Evolutionary conservation across 1,284 basidiomycete genomes (phyloP).

Genomic region (Ceratobasidium sp.): DNA sequence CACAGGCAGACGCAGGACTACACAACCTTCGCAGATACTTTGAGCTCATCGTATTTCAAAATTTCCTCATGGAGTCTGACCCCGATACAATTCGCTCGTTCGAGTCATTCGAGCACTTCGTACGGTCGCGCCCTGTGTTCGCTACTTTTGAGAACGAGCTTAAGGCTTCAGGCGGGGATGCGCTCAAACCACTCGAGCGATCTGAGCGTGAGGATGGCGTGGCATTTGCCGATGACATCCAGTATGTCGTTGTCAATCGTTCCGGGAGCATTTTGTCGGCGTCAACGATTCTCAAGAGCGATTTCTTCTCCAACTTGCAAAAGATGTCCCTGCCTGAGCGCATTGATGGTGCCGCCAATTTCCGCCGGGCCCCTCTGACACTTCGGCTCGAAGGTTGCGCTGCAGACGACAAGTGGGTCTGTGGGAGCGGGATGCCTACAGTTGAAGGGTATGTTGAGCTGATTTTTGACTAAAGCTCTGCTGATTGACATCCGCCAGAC

Average conservation of each 20-base stretch:
- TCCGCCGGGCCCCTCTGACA: conserved; percentile 79
- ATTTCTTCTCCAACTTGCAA: conserved; percentile 95
- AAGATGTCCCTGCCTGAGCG: conserved; percentile 96
- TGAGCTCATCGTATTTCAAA: conserved; percentile 92
- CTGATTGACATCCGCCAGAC: conserved; percentile 57
- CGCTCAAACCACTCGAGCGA: conserved; percentile 86
- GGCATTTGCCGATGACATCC: conserved; percentile 89
- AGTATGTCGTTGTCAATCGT: conserved; percentile 84
- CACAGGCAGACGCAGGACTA: conserved; percentile 62
- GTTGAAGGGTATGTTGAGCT: conserved; percentile 74
- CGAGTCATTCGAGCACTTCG: conserved; percentile 81
- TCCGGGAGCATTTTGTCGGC: conserved; percentile 89
- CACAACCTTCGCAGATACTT: conserved; percentile 89
- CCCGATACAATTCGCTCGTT: conserved; percentile 84
- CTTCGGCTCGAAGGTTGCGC: conserved; percentile 53
- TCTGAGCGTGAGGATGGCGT: conserved; percentile 77
- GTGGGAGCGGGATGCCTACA: conserved; percentile 93
- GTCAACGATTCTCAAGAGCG: conserved; percentile 95
- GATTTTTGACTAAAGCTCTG: conserved; percentile 31
- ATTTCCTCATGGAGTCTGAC: conserved; percentile 87
- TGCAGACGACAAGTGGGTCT: conserved; percentile 71
- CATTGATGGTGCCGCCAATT: conserved; percentile 93
- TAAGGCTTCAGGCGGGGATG: conserved; percentile 77
- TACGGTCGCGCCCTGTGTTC: conserved; percentile 74
- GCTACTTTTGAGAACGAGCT: conserved; percentile 96